phyloP scores from a whole-genome alignment of 2,329 filamentous ascomycete species.

The Neoascochyta sp. region DNA sequence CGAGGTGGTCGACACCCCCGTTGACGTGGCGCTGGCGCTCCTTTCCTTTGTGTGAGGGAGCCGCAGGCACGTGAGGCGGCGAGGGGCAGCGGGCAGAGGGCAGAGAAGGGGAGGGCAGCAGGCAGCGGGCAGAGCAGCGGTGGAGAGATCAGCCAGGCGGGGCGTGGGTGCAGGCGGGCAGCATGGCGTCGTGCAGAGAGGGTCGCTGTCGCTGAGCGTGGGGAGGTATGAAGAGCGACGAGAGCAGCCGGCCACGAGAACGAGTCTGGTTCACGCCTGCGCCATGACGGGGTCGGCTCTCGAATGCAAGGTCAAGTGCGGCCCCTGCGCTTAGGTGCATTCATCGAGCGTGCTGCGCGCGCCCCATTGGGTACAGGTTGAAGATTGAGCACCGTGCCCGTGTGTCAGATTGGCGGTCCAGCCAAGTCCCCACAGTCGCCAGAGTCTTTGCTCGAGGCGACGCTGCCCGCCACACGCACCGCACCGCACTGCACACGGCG shows the following conservation, averaged over 20 bases:
- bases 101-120: slow-evolving; percentile 2
- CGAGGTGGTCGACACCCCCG: slow-evolving; percentile 13
- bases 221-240: slow-evolving; percentile 25
- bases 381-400: no score
- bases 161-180: slow-evolving; percentile 14
- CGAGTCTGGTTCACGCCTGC: slow-evolving; percentile 15
- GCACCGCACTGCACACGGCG: no score
- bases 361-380: no score
- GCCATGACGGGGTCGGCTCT: slow-evolving; percentile 18
- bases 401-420: no score
- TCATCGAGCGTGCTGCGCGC: no score
- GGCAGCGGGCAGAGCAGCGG: slow-evolving; percentile 1
- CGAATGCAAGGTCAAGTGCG: slow-evolving; percentile 14
- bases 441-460: no score
- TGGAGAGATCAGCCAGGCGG: slow-evolving; percentile 17
- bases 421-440: no score
- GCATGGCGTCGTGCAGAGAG: slow-evolving; percentile 24
- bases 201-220: slow-evolving; percentile 17
- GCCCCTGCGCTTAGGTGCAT: slow-evolving; percentile 11
- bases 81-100: slow-evolving; percentile 2
- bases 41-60: slow-evolving; percentile 16
- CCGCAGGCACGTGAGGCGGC: slow-evolving; percentile 20
- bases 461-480: no score
- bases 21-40: slow-evolving; percentile 39
- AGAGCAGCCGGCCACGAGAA: slow-evolving; percentile 28